Conservation (phyloP, 164 flowering plant genomes). For the Malania oleifera region DNA sequence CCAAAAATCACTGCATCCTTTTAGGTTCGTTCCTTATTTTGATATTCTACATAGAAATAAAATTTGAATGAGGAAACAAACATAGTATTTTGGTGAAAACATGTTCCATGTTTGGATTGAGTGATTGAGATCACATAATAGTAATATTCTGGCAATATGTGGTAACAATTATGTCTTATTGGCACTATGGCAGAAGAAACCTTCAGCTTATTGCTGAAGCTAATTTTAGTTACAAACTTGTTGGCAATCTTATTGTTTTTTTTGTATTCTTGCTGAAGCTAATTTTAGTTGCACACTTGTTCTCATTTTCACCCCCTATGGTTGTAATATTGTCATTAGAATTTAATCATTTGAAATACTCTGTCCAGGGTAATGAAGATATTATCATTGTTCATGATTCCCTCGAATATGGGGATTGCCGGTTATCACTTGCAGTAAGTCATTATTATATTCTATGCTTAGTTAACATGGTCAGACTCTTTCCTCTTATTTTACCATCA, state of each 20-base stretch:
- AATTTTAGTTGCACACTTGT: background rate
- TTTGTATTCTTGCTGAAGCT: background rate
- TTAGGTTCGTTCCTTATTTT: no score
- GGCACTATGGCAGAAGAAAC: background rate
- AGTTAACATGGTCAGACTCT: background rate
- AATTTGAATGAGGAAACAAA: no score
- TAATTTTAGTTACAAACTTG: background rate
- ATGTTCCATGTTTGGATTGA: no score
- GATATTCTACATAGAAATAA: no score
- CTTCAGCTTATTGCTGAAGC: background rate
- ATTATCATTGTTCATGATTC: slow-evolving; percentile 86
- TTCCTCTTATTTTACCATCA: background rate
- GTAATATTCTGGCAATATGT: no score
- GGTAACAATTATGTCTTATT: no score
- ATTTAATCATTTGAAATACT: background rate
- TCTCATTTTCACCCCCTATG: background rate
- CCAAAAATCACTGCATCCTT: no score
- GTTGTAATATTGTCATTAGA: background rate
- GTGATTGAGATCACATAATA: no score
- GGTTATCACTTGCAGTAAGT: slow-evolving; percentile 83
- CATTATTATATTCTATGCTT: background rate
- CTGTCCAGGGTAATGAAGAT: slow-evolving; percentile 66
- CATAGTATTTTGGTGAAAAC: no score
- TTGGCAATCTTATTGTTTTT: background rate
- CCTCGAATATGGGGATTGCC: slow-evolving; percentile 89